Evolutionary conservation across 139 green algal genomes (phyloP), one percentile per base, ranked within the genome.

Genomic region (Chlorella sp.): DNA sequence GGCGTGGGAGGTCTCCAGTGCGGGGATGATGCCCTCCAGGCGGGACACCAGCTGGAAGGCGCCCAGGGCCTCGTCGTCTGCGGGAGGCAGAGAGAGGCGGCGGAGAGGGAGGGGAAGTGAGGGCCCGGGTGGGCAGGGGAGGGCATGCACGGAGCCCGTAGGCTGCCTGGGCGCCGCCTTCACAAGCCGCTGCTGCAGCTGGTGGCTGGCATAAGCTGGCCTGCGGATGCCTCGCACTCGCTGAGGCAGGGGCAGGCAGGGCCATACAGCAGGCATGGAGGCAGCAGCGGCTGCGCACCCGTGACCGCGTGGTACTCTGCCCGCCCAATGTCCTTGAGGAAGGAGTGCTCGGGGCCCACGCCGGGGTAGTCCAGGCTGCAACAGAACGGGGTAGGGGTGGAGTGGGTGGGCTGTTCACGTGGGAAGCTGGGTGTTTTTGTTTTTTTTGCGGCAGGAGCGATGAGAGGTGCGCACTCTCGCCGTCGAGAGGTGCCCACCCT

Each of bases 11-110:
- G 97, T 99, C 90, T 99, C 97, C 82, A 99, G 90, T 0, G 97
- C 97, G 23, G 97, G 97, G 81, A 99, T 99, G 89, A 99, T 99
- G 83, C 97, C 97, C 92, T 99, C 97, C 73, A 98, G 85, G 78
- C 88, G 90, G 21, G 92, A 94, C 70, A 99, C 60, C 41, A 83
- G 85, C 90, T 97, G 84, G 82, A 98, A 98, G 34, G 93, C 91
- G 20, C 92, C 87, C 67, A 98, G 85, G 5, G 97, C 97, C 86
- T 98, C 92, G 28, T 91, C 75, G 85, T 99, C 97, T 80, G 81
- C 69, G 21, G 11, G 23, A 36, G 13, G 32, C 51, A 71, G 20
- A 34, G 18, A 23, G 64, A 2, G 12, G 18, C 6, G 44, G 9
- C 9, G 44, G 15, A 11, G 30, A 13, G 28, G 41, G 30, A 3